Percentiles rank a stretch among this genome's conserved stretches.
These are phyloP conservation scores for Termitomyces sp. DNA, from an alignment of 768 basidiomycete genomes.

Conservation along the genomic window DNA sequence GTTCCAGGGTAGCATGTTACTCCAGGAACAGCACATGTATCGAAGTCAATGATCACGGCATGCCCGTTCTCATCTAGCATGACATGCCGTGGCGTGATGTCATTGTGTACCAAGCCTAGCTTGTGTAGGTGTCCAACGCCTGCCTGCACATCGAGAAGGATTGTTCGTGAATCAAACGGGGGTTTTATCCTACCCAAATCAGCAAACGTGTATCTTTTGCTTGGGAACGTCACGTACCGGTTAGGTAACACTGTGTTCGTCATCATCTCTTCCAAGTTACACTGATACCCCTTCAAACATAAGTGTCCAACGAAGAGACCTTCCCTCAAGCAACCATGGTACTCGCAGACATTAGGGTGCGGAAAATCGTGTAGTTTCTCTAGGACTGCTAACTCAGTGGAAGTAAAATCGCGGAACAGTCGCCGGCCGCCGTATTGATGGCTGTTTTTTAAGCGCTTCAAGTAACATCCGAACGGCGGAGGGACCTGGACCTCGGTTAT, in stretches of 20 bases:
- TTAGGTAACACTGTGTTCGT: not conserved
- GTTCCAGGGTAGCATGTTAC: slow-evolving; percentile 6
- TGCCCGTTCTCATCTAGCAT: slow-evolving; percentile 4
- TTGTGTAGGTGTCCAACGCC: slow-evolving; percentile 3
- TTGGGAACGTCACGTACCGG: not conserved
- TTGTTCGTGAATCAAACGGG: slow-evolving; percentile 2
- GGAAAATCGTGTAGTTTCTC: slow-evolving; percentile 1
- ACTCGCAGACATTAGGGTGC: slow-evolving; percentile 2
- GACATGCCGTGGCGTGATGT: slow-evolving; percentile 4
- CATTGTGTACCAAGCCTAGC: slow-evolving; percentile 4
- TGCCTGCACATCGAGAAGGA: slow-evolving; percentile 1
- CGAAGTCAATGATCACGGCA: slow-evolving; percentile 3
- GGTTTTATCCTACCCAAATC: not conserved
- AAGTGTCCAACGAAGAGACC: slow-evolving; percentile 5
- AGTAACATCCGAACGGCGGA: slow-evolving; percentile 1
- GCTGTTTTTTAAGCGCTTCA: slow-evolving; percentile 3
- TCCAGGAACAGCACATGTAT: slow-evolving; percentile 3
- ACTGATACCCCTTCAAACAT: slow-evolving; percentile 7
- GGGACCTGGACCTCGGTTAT: slow-evolving; percentile 3
- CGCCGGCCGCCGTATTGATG: slow-evolving; percentile 3
- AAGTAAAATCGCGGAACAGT: slow-evolving; percentile 7
- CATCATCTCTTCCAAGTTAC: slow-evolving; percentile 6
- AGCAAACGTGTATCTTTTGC: not conserved
- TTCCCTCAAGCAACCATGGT: slow-evolving; percentile 7
- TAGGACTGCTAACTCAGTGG: slow-evolving; percentile 2